Percentiles rank a stretch among this genome's conserved stretches.
Evolutionary conservation across 768 basidiomycete species (phyloP).

Genomic region (Termitomyces sp.): DNA sequence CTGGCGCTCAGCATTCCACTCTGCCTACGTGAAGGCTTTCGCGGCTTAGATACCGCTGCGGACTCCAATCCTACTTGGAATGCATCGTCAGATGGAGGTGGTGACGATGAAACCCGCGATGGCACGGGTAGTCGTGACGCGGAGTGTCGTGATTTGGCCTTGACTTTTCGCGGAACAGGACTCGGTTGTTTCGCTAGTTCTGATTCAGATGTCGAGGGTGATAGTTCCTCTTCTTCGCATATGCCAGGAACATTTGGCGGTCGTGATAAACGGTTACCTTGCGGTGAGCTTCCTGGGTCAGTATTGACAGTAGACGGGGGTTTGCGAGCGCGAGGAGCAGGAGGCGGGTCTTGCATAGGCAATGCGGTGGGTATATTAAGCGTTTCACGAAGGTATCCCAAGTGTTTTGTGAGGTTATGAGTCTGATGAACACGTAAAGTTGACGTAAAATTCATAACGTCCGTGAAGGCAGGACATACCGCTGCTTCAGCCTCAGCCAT

Average conservation of each 20-base stretch:
- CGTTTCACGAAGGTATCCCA: slow-evolving; percentile 60
- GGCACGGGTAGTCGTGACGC: slow-evolving; percentile 46
- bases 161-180: slow-evolving; percentile 38
- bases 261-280: slow-evolving; percentile 54
- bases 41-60: slow-evolving; percentile 22
- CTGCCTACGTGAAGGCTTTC: slow-evolving; percentile 39
- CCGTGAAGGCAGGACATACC: slow-evolving; percentile 33
- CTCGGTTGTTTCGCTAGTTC: slow-evolving; percentile 33
- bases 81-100: slow-evolving; percentile 26
- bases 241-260: slow-evolving; percentile 65
- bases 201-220: slow-evolving; percentile 36
- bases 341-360: slow-evolving; percentile 36
- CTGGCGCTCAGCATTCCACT: slow-evolving; percentile 52
- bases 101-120: slow-evolving; percentile 35
- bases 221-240: slow-evolving; percentile 60
- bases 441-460: slow-evolving; percentile 8
- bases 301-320: slow-evolving; percentile 34
- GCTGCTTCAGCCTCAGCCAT: slow-evolving; percentile 72
- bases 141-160: slow-evolving; percentile 43
- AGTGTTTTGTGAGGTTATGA: slow-evolving; percentile 57
- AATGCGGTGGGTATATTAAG: slow-evolving; percentile 36
- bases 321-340: slow-evolving; percentile 47
- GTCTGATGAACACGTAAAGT: slow-evolving; percentile 34
- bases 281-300: slow-evolving; percentile 35
- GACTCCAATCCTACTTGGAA: slow-evolving; percentile 18